Percentiles rank a stretch among this genome's conserved stretches.
Conservation (phyloP, 2,329 filamentous ascomycete species). For the Celoporthe dispersa region DNA sequence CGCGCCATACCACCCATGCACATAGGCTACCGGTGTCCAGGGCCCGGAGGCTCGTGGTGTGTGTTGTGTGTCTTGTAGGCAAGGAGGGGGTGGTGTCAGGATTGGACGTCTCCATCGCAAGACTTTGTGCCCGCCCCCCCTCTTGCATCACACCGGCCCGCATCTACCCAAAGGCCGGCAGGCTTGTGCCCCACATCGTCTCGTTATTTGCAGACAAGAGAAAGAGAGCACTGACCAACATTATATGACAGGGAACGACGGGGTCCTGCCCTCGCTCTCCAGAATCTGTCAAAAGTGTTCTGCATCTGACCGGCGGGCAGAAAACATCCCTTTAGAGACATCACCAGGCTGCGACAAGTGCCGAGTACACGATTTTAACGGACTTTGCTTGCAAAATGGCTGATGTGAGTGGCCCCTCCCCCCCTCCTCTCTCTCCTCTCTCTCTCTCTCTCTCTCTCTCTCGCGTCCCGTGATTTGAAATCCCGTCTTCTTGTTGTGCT, state of each 20-base stretch:
- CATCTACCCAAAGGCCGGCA: constrained; percentile 29
- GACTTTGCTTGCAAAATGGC: constrained; percentile 27
- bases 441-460: no score
- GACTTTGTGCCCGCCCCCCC: constrained; percentile 20
- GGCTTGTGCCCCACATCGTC: constrained; percentile 26
- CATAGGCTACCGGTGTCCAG: background rate
- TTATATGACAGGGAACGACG: constrained; percentile 28
- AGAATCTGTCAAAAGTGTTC: constrained; percentile 20
- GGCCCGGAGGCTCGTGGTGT: background rate
- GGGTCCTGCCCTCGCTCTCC: constrained; percentile 14
- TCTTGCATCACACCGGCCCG: constrained; percentile 31
- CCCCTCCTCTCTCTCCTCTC: no score
- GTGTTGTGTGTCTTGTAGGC: background rate
- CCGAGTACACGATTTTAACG: constrained; percentile 18
- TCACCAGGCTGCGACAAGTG: constrained; percentile 18
- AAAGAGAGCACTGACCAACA: constrained; percentile 25
- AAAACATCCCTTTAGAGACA: constrained; percentile 15
- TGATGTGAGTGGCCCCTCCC: constrained; percentile 21
- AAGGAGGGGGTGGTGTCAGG: background rate
- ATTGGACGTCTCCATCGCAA: constrained; percentile 1
- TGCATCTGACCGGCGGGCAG: constrained; percentile 18
- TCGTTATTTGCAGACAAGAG: constrained; percentile 24
- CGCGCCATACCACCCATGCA: background rate
- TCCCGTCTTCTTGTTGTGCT: background rate
- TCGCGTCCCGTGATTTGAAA: background rate